phyloP scores from a whole-genome alignment of 805 yeast genomes.

The Debaryomyces prosopidis region DNA sequence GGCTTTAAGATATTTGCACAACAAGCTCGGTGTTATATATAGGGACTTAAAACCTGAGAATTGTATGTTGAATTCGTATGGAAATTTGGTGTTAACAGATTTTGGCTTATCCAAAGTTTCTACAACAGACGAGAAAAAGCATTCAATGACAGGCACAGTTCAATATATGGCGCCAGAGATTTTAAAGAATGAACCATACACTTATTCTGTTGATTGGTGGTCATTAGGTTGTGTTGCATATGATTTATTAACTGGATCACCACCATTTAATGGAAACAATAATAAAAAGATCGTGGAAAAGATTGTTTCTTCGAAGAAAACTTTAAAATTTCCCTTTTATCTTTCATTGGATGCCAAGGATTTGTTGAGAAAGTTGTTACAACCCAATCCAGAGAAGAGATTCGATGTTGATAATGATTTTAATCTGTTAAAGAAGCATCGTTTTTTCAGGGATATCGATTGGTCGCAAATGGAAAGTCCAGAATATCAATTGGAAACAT shows the following conservation, averaged over 20 bases:
- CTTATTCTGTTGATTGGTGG: slow-evolving; percentile 50
- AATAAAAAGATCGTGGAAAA: slow-evolving; percentile 41
- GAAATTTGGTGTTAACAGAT: slow-evolving; percentile 45
- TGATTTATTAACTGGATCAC: slow-evolving; percentile 45
- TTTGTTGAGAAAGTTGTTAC: slow-evolving; percentile 36
- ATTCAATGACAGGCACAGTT: slow-evolving; percentile 45
- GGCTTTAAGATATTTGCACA: slow-evolving; percentile 41
- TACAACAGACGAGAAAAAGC: slow-evolving; percentile 16
- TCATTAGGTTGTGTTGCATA: slow-evolving; percentile 45
- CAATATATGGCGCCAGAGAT: slow-evolving; percentile 52
- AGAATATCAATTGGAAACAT: slow-evolving; percentile 9
- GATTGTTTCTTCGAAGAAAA: slow-evolving; percentile 33
- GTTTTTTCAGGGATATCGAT: slow-evolving; percentile 39
- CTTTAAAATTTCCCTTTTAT: slow-evolving; percentile 40
- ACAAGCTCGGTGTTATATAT: slow-evolving; percentile 38
- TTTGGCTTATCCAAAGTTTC: slow-evolving; percentile 45
- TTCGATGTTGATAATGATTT: slow-evolving; percentile 36
- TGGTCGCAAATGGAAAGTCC: slow-evolving; percentile 36
- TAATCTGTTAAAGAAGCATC: slow-evolving; percentile 31
- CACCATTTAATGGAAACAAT: slow-evolving; percentile 46
- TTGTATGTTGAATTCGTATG: slow-evolving; percentile 42
- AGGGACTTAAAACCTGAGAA: slow-evolving; percentile 48
- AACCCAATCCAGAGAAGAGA: slow-evolving; percentile 37
- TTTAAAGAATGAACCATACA: slow-evolving; percentile 40
- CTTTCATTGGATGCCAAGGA: slow-evolving; percentile 44